Evolutionary conservation across 179 eudicot species (phyloP).

Genomic region (Nepenthes alata): DNA sequence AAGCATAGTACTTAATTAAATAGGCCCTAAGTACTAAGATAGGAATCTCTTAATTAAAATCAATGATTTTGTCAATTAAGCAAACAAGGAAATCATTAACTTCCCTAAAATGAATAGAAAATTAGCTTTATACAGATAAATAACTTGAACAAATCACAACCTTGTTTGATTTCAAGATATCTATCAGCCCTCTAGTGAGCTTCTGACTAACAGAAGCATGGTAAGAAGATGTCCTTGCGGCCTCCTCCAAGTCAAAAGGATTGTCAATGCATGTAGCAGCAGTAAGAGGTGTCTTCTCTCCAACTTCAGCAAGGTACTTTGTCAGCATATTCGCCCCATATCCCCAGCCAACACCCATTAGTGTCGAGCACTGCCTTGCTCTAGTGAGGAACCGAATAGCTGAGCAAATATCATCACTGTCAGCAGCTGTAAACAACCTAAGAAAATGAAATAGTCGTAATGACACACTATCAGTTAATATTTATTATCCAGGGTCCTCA

Average conservation of each 20-base stretch:
- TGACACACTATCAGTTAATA: constrained; percentile 13
- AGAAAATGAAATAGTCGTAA: constrained; percentile 24
- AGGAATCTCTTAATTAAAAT: neutral
- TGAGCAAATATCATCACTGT: constrained; percentile 86
- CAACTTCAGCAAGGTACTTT: constrained; percentile 80
- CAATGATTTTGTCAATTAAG: too few species aligned
- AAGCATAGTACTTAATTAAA: neutral
- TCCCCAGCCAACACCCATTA: constrained; percentile 88
- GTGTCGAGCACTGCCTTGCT: constrained; percentile 84
- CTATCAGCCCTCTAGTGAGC: constrained; percentile 55
- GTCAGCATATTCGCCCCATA: constrained; percentile 97
- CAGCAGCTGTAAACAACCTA: constrained; percentile 99
- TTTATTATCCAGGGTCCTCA: too few species aligned
- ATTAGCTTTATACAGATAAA: neutral
- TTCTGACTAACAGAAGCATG: constrained; percentile 28
- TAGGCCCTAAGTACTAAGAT: neutral
- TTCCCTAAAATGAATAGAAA: neutral
- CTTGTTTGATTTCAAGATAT: constrained; percentile 71
- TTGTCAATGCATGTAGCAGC: constrained; percentile 91
- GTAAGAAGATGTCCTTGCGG: constrained; percentile 41
- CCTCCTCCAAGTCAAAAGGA: constrained; percentile 87
- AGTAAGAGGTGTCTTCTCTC: constrained; percentile 79
- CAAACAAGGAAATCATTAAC: neutral
- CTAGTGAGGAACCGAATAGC: constrained; percentile 63
- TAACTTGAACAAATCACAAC: constrained; percentile 18